Conservation (phyloP, 371 early-diverging fungal species). For the Lichtheimia ornata region DNA sequence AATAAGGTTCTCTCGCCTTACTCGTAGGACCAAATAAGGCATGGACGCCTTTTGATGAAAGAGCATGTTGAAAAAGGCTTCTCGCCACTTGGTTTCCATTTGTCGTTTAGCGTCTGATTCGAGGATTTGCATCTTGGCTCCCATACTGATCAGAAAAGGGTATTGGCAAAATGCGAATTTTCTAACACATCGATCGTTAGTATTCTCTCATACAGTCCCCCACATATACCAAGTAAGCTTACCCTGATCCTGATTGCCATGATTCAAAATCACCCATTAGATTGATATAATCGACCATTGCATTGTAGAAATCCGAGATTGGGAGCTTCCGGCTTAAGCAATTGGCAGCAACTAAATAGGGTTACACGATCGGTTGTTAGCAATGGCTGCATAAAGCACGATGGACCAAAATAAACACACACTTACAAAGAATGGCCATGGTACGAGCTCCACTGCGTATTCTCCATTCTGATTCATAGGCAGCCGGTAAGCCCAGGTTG, state of each 20-base stretch:
- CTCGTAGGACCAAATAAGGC: slow-evolving; percentile 79
- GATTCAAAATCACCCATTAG: slow-evolving; percentile 79
- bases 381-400: not conserved
- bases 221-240: slow-evolving; percentile 2
- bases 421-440: slow-evolving; percentile 84
- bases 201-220: not conserved
- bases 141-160: slow-evolving; percentile 86
- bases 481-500: slow-evolving; percentile 34
- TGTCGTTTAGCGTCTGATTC: slow-evolving; percentile 86
- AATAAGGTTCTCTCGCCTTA: slow-evolving; percentile 82
- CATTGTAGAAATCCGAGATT: slow-evolving; percentile 82
- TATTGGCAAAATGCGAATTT: slow-evolving; percentile 88
- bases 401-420: not conserved
- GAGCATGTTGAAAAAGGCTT: slow-evolving; percentile 85
- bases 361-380: slow-evolving; percentile 12
- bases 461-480: slow-evolving; percentile 82
- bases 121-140: slow-evolving; percentile 86
- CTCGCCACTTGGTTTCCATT: slow-evolving; percentile 78
- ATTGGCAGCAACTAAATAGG: slow-evolving; percentile 67
- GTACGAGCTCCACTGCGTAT: slow-evolving; percentile 84
- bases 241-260: slow-evolving; percentile 84
- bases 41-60: slow-evolving; percentile 80
- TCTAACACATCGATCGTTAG: slow-evolving; percentile 10
- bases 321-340: slow-evolving; percentile 59
- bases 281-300: slow-evolving; percentile 80